Percentiles rank a stretch among this genome's conserved stretches.
Conservation (phyloP, 1,284 basidiomycete species). For the Cryptococcus sp. region DNA sequence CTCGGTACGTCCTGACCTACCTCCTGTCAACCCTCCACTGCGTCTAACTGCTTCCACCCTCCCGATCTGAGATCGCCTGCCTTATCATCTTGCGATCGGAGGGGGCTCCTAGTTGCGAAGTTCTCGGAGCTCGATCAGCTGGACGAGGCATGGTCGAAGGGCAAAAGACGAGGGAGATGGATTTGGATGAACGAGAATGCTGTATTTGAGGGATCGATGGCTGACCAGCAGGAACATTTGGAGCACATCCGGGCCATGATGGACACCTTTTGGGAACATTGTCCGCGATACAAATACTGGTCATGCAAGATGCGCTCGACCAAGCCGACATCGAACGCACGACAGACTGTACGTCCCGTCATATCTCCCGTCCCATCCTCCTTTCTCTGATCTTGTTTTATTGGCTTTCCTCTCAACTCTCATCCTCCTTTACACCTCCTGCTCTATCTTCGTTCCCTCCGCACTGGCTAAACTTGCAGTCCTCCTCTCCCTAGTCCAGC, state of each 20-base stretch:
- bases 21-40: background rate
- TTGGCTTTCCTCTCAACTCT: slow-evolving; percentile 2
- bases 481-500: slow-evolving; percentile 73
- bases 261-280: slow-evolving; percentile 81
- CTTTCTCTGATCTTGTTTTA: background rate
- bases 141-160: no score
- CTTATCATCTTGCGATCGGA: no score
- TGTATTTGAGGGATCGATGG: background rate
- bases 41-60: background rate
- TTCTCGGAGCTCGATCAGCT: no score
- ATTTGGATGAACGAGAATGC: no score
- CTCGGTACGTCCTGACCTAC: slow-evolving; percentile 56
- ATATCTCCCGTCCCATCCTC: background rate
- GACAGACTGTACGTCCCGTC: slow-evolving; percentile 58
- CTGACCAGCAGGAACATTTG: slow-evolving; percentile 70
- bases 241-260: slow-evolving; percentile 88
- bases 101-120: no score
- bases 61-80: background rate
- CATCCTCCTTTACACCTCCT: background rate
- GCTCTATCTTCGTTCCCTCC: background rate
- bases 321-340: slow-evolving; percentile 62
- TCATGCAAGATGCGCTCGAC: slow-evolving; percentile 76
- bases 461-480: slow-evolving; percentile 50
- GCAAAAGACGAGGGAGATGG: no score
- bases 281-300: slow-evolving; percentile 85